Conservation (phyloP, 2,329 filamentous ascomycete genomes). For the Fusarium sp. region DNA sequence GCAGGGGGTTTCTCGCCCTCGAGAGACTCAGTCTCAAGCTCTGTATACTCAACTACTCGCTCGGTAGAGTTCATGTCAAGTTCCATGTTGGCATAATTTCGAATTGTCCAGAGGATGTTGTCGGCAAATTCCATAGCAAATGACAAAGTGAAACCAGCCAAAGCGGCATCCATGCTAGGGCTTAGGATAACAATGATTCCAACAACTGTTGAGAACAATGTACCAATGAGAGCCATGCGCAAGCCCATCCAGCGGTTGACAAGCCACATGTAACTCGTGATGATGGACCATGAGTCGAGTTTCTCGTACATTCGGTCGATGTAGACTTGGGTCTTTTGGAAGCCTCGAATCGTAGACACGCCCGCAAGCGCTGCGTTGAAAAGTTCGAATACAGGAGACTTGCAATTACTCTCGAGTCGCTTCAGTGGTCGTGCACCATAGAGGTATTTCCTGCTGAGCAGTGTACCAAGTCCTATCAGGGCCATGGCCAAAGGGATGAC, state of each 20-base stretch:
- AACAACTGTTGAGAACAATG: slow-evolving; percentile 73
- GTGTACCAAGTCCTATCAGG: slow-evolving; percentile 67
- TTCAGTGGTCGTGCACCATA: slow-evolving; percentile 79
- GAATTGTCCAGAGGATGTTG: slow-evolving; percentile 72
- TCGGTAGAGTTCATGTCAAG: slow-evolving; percentile 84
- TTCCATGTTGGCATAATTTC: slow-evolving; percentile 76
- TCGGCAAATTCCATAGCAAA: slow-evolving; percentile 77
- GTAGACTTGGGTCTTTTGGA: slow-evolving; percentile 74
- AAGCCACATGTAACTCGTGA: slow-evolving; percentile 75
- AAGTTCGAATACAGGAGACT: slow-evolving; percentile 83
- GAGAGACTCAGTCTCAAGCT: slow-evolving; percentile 73
- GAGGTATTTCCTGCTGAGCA: slow-evolving; percentile 71
- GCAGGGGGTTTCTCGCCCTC: slow-evolving; percentile 71
- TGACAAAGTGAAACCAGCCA: slow-evolving; percentile 80
- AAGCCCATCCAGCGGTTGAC: slow-evolving; percentile 83
- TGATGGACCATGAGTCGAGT: slow-evolving; percentile 74
- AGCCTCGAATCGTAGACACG: slow-evolving; percentile 79
- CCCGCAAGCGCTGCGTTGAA: slow-evolving; percentile 79
- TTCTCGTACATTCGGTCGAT: slow-evolving; percentile 74
- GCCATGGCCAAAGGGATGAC: slow-evolving; percentile 71
- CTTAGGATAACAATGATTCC: slow-evolving; percentile 72
- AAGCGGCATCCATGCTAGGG: slow-evolving; percentile 70
- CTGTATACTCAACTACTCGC: slow-evolving; percentile 78
- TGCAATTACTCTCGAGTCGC: slow-evolving; percentile 79
- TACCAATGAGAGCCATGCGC: slow-evolving; percentile 76